These are phyloP conservation scores for Syzygium aqueum DNA, from an alignment of 345 rosid genomes.

Conservation along the genomic window DNA sequence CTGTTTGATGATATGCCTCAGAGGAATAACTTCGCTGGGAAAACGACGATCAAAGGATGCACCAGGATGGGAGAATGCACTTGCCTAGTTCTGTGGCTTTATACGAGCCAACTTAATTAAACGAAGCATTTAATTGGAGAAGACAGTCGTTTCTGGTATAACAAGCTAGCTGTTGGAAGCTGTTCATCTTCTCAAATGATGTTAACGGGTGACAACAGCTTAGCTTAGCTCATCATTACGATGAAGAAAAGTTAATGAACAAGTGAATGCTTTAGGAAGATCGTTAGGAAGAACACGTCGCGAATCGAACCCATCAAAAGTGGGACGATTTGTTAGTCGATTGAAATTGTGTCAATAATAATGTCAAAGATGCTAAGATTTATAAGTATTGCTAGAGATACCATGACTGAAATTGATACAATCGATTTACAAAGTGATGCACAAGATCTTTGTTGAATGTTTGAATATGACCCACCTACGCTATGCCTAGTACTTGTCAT, in stretches of 20 bases:
- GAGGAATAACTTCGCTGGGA: conserved; percentile 35
- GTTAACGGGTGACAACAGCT: background rate
- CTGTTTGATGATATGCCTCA: too few species aligned
- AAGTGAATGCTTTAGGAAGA: background rate
- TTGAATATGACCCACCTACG: too few species aligned
- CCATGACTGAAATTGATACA: background rate
- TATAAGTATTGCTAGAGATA: background rate
- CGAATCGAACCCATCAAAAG: background rate
- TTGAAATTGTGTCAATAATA: background rate
- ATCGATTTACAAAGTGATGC: background rate
- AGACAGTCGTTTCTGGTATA: too few species aligned
- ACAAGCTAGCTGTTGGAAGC: background rate
- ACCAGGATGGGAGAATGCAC: background rate
- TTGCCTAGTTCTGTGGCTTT: too few species aligned
- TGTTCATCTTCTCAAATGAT: too few species aligned
- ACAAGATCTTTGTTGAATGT: too few species aligned
- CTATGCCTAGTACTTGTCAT: too few species aligned
- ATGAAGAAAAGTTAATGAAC: background rate
- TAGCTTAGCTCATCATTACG: background rate
- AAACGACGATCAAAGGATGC: background rate
- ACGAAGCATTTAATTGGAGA: too few species aligned
- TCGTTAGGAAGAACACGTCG: background rate
- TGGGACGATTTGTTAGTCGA: background rate
- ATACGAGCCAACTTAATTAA: too few species aligned
- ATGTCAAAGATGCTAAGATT: too few species aligned